These are phyloP conservation scores for Oryza longistaminata DNA, from an alignment of 176 grass and related monocot genomes.

Conservation along the genomic window DNA sequence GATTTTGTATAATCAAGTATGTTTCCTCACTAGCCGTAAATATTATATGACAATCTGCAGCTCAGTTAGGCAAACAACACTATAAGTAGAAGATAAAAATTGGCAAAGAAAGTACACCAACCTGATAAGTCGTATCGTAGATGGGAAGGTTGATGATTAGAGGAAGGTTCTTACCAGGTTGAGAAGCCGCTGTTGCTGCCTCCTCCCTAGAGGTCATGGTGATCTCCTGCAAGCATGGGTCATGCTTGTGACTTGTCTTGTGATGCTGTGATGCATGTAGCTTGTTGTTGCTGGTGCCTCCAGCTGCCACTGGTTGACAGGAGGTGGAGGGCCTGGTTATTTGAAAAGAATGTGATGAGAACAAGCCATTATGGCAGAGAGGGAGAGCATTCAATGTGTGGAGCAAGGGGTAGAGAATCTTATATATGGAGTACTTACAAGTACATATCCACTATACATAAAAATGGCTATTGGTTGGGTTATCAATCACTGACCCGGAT, in stretches of 20 bases:
- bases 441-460: no score
- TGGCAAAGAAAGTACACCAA: background rate
- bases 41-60: background rate
- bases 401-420: background rate
- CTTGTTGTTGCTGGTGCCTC: background rate
- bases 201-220: background rate
- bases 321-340: background rate
- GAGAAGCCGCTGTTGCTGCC: background rate
- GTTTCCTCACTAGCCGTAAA: background rate
- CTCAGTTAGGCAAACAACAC: background rate
- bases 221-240: background rate
- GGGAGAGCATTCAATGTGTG: background rate
- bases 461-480: no score
- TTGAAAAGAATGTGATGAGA: background rate
- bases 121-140: background rate
- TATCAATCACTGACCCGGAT: no score
- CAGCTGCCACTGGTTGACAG: background rate
- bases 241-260: background rate
- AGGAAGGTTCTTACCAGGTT: background rate
- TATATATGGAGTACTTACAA: no score
- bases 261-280: background rate
- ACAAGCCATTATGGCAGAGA: background rate
- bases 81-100: background rate
- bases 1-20: background rate
- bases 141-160: background rate